These are phyloP conservation scores for Podaxis sp. DNA, from an alignment of 768 basidiomycete species.

Conservation along the genomic window DNA sequence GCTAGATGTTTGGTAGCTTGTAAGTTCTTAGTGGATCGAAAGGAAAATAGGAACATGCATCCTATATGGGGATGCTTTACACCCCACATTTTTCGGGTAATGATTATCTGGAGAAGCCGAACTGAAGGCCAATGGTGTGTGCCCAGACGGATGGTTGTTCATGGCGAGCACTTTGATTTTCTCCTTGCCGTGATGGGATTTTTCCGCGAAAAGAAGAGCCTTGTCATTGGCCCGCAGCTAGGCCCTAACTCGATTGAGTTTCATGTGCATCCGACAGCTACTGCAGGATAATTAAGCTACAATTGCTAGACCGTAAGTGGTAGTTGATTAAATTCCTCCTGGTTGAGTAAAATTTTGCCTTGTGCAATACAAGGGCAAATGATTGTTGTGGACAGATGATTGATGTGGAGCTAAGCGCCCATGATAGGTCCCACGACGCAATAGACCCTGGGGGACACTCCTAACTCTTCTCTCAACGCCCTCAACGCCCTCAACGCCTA, in stretches of 20 bases:
- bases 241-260: not conserved
- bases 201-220: not conserved
- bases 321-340: not conserved
- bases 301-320: not conserved
- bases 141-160: not conserved
- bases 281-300: not conserved
- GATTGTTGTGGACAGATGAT: not conserved
- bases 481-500: not conserved
- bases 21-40: not conserved
- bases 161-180: not conserved
- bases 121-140: no score
- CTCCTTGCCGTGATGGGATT: not conserved
- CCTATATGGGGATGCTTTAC: not conserved
- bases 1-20: no score
- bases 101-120: not conserved
- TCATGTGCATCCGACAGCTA: not conserved
- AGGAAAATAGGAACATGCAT: not conserved
- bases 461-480: not conserved
- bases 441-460: not conserved
- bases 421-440: constrained; percentile 7
- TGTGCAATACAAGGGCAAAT: not conserved
- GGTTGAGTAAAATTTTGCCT: not conserved
- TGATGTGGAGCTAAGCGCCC: constrained; percentile 3
- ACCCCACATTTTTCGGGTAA: not conserved
- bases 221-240: not conserved